Percentiles rank a stretch among this genome's conserved stretches.
phyloP scores from a whole-genome alignment of 306 rosid genomes.

The Vachellia collinsii region DNA sequence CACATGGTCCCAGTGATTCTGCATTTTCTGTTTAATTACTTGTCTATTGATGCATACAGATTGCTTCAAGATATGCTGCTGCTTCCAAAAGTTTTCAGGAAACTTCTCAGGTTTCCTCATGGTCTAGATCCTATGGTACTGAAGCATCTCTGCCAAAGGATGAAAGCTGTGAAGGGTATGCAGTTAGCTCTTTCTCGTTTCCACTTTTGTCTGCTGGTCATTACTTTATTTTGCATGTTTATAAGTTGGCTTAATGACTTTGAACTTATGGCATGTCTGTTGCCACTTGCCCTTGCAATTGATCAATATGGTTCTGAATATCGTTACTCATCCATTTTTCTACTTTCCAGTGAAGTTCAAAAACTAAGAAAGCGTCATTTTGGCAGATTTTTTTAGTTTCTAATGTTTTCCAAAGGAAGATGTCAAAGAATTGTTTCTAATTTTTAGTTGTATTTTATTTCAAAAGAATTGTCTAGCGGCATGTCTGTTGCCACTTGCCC shows the following conservation, averaged over 20 bases:
- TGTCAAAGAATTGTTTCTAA: conserved; percentile 9
- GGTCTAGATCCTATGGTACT: conserved; percentile 55
- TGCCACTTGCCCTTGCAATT: conserved; percentile 9
- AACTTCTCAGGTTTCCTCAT: conserved; percentile 47
- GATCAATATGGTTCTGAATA: neutral
- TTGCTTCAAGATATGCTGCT: conserved; percentile 54
- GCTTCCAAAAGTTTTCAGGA: conserved; percentile 51
- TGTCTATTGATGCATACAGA: conserved; percentile 47
- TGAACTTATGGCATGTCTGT: conserved; percentile 4
- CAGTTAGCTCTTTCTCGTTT: conserved; percentile 24
- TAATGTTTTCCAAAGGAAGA: conserved; percentile 23
- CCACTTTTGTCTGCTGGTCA: conserved; percentile 16
- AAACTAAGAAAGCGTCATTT: conserved; percentile 1
- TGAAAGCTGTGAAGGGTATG: conserved; percentile 53
- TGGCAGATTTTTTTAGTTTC: conserved; percentile 12
- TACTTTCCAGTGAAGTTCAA: neutral
- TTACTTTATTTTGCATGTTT: conserved; percentile 31
- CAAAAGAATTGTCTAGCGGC: too few species aligned
- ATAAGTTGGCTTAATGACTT: conserved; percentile 8
- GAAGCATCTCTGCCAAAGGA: conserved; percentile 60
- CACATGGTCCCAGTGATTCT: conserved; percentile 1
- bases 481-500: neutral
- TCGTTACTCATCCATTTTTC: neutral
- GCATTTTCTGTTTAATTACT: neutral
- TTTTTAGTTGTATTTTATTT: too few species aligned